Evolutionary conservation across 75 land plant genomes (phyloP).

Genomic region (Isoetes taiwanensis): DNA sequence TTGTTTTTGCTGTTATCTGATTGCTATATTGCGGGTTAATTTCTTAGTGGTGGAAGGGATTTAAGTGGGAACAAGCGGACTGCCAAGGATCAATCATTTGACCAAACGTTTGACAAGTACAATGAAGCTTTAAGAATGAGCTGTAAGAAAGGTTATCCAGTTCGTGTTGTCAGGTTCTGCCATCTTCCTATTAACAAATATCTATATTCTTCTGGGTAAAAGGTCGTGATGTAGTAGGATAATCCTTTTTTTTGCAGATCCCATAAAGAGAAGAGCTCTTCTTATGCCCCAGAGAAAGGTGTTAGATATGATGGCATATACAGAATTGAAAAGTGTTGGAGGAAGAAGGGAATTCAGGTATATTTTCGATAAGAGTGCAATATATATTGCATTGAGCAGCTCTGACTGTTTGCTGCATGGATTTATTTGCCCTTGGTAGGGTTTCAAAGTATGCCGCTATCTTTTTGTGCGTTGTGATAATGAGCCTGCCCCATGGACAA

Average conservation of each 20-base stretch:
- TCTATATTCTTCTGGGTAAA: neutral
- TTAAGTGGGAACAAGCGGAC: constrained; percentile 4
- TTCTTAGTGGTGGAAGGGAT: constrained; percentile 1
- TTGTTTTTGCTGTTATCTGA: neutral
- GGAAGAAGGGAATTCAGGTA: neutral
- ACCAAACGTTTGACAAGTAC: neutral
- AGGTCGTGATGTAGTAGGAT: too few relatives aligned
- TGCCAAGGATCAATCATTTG: constrained; percentile 3
- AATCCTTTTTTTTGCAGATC: neutral
- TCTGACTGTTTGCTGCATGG: too few relatives aligned
- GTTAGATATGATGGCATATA: neutral
- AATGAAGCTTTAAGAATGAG: neutral
- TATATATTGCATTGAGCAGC: too few relatives aligned
- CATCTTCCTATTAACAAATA: neutral
- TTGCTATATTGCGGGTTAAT: neutral
- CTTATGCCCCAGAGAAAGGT: neutral
- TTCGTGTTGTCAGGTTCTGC: neutral
- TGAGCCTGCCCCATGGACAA: neutral
- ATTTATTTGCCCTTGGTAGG: neutral
- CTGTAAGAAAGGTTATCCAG: constrained; percentile 2
- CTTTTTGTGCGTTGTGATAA: neutral
- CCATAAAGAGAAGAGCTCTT: neutral
- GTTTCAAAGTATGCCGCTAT: neutral
- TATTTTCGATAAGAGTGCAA: too few relatives aligned
- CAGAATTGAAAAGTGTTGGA: constrained; percentile 5